Evolutionary conservation across 139 green algal genomes (phyloP), one percentile per base, ranked within the genome.

Genomic region (Chlorokybus atmophyticus): DNA sequence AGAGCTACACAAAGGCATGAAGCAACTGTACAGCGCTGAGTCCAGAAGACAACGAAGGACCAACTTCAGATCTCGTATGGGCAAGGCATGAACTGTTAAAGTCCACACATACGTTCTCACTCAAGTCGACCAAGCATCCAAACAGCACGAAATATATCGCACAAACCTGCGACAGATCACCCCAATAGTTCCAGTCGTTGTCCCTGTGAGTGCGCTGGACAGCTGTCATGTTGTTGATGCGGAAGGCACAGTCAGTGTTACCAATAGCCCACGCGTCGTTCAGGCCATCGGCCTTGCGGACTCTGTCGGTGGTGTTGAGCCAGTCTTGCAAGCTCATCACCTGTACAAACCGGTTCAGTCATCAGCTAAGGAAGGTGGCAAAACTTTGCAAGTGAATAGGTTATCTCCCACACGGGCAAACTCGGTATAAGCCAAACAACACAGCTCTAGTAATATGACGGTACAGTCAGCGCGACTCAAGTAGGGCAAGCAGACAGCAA

Each of bases 171-270:
- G 38, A 44, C 38, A 44, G 14, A 17, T 44, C 38, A 44, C 38
- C 38, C 38, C 38, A 44, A 17, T 44, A 44, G 38, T 44, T 44
- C 38, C 38, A 44, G 38, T 44, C 38, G 17, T 44, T 44, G 38
- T 14, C 38, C 14, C 17, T 44, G 38, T 17, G 38, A 14, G 38
- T 23, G 14, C 38, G 14, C 38, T 44, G 38, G 38, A 44, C 17
- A 23, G 14, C 38, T 17, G 38, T 44, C 14, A 44, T 44, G 38
- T 44, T 44, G 38, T 44, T 44, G 17, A 44, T 44, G 14, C 38
- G 38, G 38, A 44, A 44, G 38, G 38, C 38, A 44, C 38, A 44
- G 17, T 44, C 38, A 17, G 38, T 44, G 38, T 44, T 17, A 17
- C 38, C 38, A 17, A 23, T 14, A 14, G 38, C 38, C 38, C 38